Base-by-base conservation (phyloP, 257 asterid species). In the Anisodus tanguticus region DNA sequence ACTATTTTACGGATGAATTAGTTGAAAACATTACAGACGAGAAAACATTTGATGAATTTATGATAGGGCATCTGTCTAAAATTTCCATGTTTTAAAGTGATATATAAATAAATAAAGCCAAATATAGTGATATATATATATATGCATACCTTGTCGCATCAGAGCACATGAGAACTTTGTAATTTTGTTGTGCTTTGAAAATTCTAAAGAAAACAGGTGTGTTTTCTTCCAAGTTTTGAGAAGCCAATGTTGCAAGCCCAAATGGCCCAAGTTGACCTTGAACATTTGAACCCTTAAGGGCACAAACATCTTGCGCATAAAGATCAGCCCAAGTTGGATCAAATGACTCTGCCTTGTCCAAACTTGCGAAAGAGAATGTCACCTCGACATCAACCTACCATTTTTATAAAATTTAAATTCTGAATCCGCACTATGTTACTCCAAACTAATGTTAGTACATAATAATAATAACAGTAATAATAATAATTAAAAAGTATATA, bases 201-300 rank as follows among this genome's bases (percentile, higher is more conserved):
- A 93, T 85, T 83, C 94, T 86, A 84, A 94, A 94, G 77, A 90
- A 93, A n/a, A 94, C 95, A 0, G 98, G 93, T 41, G 98, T 92
- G 81, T 86, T 91, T 80, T 94, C 98, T 86, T 89, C 88, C 15
- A 93, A 79, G 8, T 92, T 87, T 53, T 86, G 76, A 4, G 97
- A 89, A 79, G 98, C 98, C 67, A 94, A 89, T 15, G 96, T 90
- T 17, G 89, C 51, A 13, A 94, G 86, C 51, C 98, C 98, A 45
- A 94, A 94, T 1, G 98, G 98, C 2, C 98, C 98, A 19, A 94
- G 86, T 19, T 97, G 97, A 7, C 98, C 98, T 83, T 83, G 64
- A 5, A 89, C 89, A 4, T 84, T 68, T 1, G 96, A 86, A 15
- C 90, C 91, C 85, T 79, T 93, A 12, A 60, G 66, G 51, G 89